Evolutionary conservation across 345 rosid genomes (phyloP), one percentile per base, ranked within the genome.

Genomic region (Adansonia digitata): DNA sequence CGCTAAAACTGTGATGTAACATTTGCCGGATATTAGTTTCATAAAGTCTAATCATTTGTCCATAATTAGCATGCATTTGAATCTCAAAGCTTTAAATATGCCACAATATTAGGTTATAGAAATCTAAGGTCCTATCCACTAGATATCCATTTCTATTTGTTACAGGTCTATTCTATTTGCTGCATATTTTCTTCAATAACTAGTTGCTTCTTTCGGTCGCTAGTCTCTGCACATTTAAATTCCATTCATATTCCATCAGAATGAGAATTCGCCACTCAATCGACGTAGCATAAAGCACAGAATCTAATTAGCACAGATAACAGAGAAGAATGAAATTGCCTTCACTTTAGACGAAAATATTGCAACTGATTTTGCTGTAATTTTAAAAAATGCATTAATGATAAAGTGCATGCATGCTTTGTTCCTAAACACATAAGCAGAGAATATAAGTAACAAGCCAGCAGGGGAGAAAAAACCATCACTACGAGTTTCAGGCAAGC

Each of bases 401-500:
- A 14, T 39, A 5, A 11, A 56, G 7, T 9, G 35, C 7, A 26
- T 26, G 35, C 26, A 24, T 2, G 29, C 14, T 62, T 62, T n/a
- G 15, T 20, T 37, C 45, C 10, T 62, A 35, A 35, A 62, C 15
- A 62, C 12, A 62, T 62, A 9, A 62, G 45, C 45, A 37, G 68
- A 62, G 34, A 61, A 9, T 37, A 35, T 62, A 22, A 35, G 6
- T 45, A 39, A 53, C 26, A 55, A 53, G 15, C 27, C 39, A 43
- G 52, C 14, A 35, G 7, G 11, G 14, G 43, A 3, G 8, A 48
- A 48, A 27, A 49, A 46, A 7, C n/a, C n/a, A 42, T 0, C 11
- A 46, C 27, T 46, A 13, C 2, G 10, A 27, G 12, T 31, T 71
- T 42, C 15, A 51, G 71, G 65, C 56, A 73, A 74, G 64, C 83